phyloP scores from a whole-genome alignment of 2,329 filamentous ascomycete genomes.

The Ceratocystis lukuohia region DNA sequence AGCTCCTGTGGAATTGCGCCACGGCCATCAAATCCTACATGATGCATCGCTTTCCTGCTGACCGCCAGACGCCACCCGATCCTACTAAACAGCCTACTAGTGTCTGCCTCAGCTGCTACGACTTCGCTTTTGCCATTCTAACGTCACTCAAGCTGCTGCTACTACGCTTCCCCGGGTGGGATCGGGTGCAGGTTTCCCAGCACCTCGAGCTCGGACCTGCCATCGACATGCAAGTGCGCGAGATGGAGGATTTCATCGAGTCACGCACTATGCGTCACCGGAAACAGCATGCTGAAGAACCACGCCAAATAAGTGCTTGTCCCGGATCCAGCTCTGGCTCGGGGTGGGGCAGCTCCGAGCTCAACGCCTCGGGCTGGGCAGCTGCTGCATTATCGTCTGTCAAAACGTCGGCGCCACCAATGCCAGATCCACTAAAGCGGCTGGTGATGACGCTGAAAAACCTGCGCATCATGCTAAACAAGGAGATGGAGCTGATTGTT shows the following conservation, averaged over 20 bases:
- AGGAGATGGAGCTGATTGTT: constrained; percentile 17
- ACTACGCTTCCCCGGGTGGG: constrained; percentile 35
- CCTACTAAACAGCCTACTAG: constrained; percentile 30
- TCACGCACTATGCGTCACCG: constrained; percentile 19
- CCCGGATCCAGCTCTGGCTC: too few relatives aligned
- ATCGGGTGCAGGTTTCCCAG: constrained; percentile 27
- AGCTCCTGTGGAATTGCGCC: constrained; percentile 35
- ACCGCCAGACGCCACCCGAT: constrained; percentile 9
- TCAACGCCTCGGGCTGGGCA: not conserved
- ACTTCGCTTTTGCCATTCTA: constrained; percentile 36
- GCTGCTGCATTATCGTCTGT: not conserved
- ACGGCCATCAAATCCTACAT: constrained; percentile 32
- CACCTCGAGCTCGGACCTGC: constrained; percentile 28
- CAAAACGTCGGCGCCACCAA: not conserved
- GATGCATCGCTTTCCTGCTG: constrained; percentile 26
- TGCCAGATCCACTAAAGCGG: constrained; percentile 20
- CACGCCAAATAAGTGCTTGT: too few relatives aligned
- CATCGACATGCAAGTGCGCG: constrained; percentile 25
- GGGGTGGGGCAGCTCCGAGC: not conserved
- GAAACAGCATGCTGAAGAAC: not conserved
- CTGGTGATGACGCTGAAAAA: constrained; percentile 18
- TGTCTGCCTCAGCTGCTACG: constrained; percentile 33
- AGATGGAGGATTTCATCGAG: constrained; percentile 25
- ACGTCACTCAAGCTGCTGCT: constrained; percentile 35
- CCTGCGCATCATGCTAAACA: constrained; percentile 15